Evolutionary conservation across 495 filamentous ascomycete species (phyloP), one percentile per base, ranked within the genome.

Genomic region (Tetracladium setigerum): DNA sequence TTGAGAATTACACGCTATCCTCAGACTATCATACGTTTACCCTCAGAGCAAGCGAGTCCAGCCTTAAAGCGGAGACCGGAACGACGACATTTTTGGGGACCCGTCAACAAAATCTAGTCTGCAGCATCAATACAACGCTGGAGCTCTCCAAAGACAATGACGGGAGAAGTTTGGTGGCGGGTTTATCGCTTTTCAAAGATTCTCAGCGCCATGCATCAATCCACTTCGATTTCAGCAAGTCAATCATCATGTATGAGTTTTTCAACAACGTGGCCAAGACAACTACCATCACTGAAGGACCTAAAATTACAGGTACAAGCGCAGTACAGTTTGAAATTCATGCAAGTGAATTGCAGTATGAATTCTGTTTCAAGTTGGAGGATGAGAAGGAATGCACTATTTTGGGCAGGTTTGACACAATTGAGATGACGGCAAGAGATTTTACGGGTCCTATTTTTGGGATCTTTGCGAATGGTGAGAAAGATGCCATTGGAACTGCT

Each of bases 361-460:
- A 41, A 5, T 52, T 46, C 9, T 17, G 17, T 0, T 52, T 27
- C 11, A 24, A 19, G 10, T 17, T n/a, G 18, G 38, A 34, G 14
- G 36, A 2, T 0, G n/a, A 38, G 6, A 22, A n/a, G 1, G 11
- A 13, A 11, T 52, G 49, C 42, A 42, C 15, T 4, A 17, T 16
- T 6, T 17, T 52, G 9, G 39, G 38, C 9, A 2, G 1, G n/a
- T 24, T 52, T 24, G 37, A 37, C 31, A 32, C 30, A 10, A 33
- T 47, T n/a, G 42, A 52, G 15, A 46, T 52, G 37, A 41, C 43
- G 5, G 49, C 34, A 27, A 24, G 32, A n/a, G 49, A 52, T 35
- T 46, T 52, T 19, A 52, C 49, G 37, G 49, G 49, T 2, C 31
- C 49, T 8, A 14, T 52, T 2, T 37, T 52, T 30, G 49, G 49